Conservation (phyloP, 2,329 filamentous ascomycete genomes). For the Akanthomyces uredinophilus region DNA sequence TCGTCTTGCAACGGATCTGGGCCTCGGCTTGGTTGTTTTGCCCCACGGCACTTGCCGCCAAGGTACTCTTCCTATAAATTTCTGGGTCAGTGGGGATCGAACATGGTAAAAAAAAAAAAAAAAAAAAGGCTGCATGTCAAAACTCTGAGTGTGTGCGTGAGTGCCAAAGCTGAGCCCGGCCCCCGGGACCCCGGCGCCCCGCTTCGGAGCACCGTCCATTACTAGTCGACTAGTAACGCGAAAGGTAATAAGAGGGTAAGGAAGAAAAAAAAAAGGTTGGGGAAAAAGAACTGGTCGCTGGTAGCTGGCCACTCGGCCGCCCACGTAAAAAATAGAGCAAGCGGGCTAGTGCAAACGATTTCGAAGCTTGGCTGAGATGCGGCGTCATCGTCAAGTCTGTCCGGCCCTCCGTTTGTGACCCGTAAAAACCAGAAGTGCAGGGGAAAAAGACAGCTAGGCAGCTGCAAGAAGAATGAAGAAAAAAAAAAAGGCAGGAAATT, state of each 20-base stretch:
- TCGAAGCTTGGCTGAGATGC: neutral
- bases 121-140: neutral
- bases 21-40: conserved; percentile 40
- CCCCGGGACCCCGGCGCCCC: conserved; percentile 1
- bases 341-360: neutral
- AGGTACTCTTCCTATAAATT: conserved; percentile 38
- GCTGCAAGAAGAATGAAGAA: neutral
- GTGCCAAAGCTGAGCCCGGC: neutral
- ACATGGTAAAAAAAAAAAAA: too few species aligned
- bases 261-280: conserved; percentile 5
- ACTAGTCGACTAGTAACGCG: conserved; percentile 4
- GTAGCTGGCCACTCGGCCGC: neutral
- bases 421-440: neutral
- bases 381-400: conserved; percentile 6
- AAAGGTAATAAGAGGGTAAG: neutral
- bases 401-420: conserved; percentile 10
- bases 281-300: neutral
- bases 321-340: neutral
- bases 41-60: conserved; percentile 34
- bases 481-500: neutral
- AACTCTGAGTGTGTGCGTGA: neutral
- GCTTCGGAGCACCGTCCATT: conserved; percentile 7
- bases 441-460: neutral
- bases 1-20: conserved; percentile 35
- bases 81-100: conserved; percentile 21